Percentiles rank a stretch among this genome's conserved stretches.
These are phyloP conservation scores for Aspergillus phoenicis DNA, from an alignment of 2,329 filamentous ascomycete species.

Conservation along the genomic window DNA sequence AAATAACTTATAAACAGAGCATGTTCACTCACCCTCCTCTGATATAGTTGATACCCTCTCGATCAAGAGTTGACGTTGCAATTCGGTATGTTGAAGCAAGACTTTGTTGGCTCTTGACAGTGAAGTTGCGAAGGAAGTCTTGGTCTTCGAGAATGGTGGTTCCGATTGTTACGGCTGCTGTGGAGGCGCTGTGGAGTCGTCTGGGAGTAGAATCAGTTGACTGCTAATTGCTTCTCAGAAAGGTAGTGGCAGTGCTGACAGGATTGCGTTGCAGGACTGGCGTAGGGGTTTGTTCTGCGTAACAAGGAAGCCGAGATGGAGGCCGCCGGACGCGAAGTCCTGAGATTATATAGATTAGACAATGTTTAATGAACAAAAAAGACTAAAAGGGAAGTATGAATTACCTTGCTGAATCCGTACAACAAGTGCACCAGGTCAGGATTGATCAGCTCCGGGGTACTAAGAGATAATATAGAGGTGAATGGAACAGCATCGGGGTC, in stretches of 20 bases:
- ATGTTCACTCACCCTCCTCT: constrained; percentile 30
- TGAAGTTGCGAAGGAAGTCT: constrained; percentile 40
- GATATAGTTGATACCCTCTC: constrained; percentile 43
- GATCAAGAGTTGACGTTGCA: constrained; percentile 36
- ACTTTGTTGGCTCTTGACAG: constrained; percentile 24
- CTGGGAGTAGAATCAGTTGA: constrained; percentile 16
- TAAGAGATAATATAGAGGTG: constrained; percentile 50
- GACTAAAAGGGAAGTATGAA: neutral
- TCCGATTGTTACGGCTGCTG: constrained; percentile 33
- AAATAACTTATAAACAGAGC: too few relatives aligned
- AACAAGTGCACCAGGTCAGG: constrained; percentile 54
- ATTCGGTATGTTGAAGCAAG: constrained; percentile 33
- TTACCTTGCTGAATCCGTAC: constrained; percentile 45
- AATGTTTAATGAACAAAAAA: constrained; percentile 40
- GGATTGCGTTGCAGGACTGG: constrained; percentile 29
- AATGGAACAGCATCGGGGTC: constrained; percentile 43
- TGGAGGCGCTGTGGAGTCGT: constrained; percentile 31
- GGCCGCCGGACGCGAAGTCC: constrained; percentile 36
- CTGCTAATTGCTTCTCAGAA: neutral
- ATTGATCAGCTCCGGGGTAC: constrained; percentile 49
- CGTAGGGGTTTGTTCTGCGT: constrained; percentile 29
- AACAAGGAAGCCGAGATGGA: constrained; percentile 33
- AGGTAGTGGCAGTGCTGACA: constrained; percentile 20
- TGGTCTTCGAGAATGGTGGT: constrained; percentile 35
- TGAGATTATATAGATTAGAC: constrained; percentile 7